phyloP scores from a whole-genome alignment of 345 rosid genomes.

The Mallotus nudiflorus region DNA sequence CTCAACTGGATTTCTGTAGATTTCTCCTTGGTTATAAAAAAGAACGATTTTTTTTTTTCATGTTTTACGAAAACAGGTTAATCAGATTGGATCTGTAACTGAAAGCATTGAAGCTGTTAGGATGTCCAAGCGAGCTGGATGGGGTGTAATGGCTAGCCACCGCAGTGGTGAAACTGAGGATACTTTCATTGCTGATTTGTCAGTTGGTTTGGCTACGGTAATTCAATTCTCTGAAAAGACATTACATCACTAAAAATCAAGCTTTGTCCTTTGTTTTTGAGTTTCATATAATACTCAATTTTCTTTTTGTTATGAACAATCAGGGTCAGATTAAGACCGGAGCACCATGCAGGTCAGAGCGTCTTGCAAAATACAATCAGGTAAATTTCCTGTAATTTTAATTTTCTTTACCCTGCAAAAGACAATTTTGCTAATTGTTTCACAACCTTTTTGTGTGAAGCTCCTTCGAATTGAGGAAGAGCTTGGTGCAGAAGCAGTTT shows the following conservation, averaged over 20 bases:
- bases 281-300: neutral
- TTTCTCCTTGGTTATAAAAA: neutral
- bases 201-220: conserved; percentile 59
- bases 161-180: conserved; percentile 63
- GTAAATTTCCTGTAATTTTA: conserved; percentile 17
- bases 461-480: conserved; percentile 93
- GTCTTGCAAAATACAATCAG: conserved; percentile 76
- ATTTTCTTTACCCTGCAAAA: neutral
- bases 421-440: neutral
- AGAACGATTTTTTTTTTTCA: neutral
- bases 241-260: neutral
- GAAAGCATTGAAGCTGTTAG: conserved; percentile 59
- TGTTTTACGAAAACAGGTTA: conserved; percentile 34
- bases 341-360: conserved; percentile 75
- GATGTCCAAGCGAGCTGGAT: conserved; percentile 54
- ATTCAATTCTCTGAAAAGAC: neutral
- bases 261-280: neutral
- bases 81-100: conserved; percentile 57
- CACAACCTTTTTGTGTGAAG: conserved; percentile 27
- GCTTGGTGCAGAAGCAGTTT: conserved; percentile 78
- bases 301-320: conserved; percentile 1
- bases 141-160: conserved; percentile 65
- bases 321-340: conserved; percentile 74
- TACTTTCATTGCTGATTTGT: conserved; percentile 59
- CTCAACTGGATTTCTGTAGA: no score